A percentile compares a stretch with the other conserved stretches of the same genome.
phyloP scores from a whole-genome alignment of 441 rosid species.

The Brassica balearica region DNA sequence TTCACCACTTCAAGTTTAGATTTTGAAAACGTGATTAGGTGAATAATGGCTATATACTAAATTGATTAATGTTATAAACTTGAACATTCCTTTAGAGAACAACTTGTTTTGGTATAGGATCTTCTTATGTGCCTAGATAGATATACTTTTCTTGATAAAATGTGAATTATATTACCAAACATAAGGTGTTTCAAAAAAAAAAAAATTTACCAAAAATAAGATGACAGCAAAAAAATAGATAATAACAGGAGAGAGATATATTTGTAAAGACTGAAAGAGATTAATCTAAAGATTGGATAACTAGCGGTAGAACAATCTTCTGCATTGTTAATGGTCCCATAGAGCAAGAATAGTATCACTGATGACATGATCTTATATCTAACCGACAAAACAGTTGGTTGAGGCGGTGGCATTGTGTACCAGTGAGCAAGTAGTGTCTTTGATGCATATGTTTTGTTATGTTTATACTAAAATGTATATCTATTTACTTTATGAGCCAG shows the following conservation, averaged over 20 bases:
- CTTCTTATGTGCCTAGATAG: neutral
- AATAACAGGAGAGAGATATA: neutral
- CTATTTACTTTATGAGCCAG: neutral
- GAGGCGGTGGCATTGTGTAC: neutral
- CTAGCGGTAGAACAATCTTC: neutral
- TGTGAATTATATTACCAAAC: neutral
- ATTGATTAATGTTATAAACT: neutral
- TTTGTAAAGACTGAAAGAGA: neutral
- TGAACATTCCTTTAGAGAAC: neutral
- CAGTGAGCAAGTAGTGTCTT: slow-evolving; percentile 3
- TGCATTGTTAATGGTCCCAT: neutral
- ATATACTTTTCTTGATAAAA: neutral
- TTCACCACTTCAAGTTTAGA: neutral
- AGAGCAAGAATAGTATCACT: neutral
- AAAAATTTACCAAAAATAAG: neutral
- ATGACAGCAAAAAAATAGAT: neutral
- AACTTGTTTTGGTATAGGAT: neutral
- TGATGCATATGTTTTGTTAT: neutral
- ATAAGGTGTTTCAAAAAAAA: no score
- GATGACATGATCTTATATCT: neutral
- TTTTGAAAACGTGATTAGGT: neutral
- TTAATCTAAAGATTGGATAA: neutral
- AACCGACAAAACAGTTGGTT: neutral
- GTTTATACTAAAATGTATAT: neutral
- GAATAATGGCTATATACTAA: neutral